Evolutionary conservation across 2,329 filamentous ascomycete species (phyloP).

Genomic region (Exophiala oligosperma): DNA sequence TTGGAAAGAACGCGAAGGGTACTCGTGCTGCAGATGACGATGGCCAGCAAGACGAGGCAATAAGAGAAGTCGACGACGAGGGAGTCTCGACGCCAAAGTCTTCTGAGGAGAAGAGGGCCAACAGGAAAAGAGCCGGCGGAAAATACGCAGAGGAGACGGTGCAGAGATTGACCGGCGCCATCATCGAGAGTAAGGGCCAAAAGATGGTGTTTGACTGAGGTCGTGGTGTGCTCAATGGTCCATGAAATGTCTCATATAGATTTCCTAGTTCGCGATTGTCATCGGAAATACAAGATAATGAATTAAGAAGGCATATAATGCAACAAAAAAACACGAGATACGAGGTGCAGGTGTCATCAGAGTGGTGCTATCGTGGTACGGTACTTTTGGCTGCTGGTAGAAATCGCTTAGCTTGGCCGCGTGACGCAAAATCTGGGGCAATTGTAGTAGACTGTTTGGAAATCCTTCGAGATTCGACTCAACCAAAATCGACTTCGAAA

Average conservation of each 20-base stretch:
- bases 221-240: not conserved
- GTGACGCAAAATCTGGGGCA: conserved; percentile 14
- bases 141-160: conserved; percentile 53
- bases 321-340: not conserved
- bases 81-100: not conserved
- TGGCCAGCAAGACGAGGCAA: conserved; percentile 4
- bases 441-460: not conserved
- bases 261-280: not conserved
- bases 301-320: not conserved
- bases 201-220: conserved; percentile 76
- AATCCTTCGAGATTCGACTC: conserved; percentile 1
- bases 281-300: not conserved
- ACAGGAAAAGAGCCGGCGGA: conserved; percentile 43
- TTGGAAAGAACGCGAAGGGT: conserved; percentile 67
- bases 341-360: not conserved
- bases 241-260: not conserved
- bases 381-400: not conserved
- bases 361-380: not conserved
- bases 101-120: not conserved
- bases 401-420: conserved; percentile 1
- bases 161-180: conserved; percentile 71
- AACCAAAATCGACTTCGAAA: not conserved
- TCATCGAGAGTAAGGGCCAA: conserved; percentile 75
- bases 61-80: conserved; percentile 2
- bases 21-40: conserved; percentile 16